Evolutionary conservation across 1,139 yeast genomes (phyloP), one percentile per base, ranked within the genome.

Genomic region (Geotrichum reessii): DNA sequence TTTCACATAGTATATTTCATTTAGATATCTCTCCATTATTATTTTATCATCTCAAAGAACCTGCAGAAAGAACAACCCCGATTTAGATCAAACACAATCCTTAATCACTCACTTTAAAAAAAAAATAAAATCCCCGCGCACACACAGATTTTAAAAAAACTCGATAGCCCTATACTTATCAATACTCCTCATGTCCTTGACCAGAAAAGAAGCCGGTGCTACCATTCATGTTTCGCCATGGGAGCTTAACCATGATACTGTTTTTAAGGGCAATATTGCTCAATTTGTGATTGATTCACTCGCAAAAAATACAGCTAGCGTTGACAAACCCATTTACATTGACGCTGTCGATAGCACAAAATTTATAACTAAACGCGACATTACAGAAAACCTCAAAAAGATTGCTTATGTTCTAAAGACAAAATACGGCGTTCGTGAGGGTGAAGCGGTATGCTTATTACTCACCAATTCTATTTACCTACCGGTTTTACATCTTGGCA

Each of bases 391-490:
- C 19, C 60, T 66, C 1, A 69, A 63, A 21, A 61, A 63, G 44
- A 57, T 67, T 7, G 66, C 72, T 1, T 64, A 62, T 21, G 52
- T 67, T 1, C 60, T 74, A 11, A 62, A 58, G 8, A 53, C 63
- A 11, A 57, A 64, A 51, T 68, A 64, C 48, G 63, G 63, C 5
- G 60, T 74, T 50, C 24, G 53, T 21, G 59, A 64, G 27, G 67
- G 68, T 59, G 74, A 71, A 47, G 74, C 71, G 19, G 70, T 73
- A 11, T 66, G 70, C 56, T 44, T 73, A 22, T 68, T 71, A 49
- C 62, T 69, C n/a, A 62, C 67, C n/a, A 74, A 74, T 63, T 59
- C 64, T 56, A 64, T 73, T 52, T 66, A 64, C 60, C 65, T 68
- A 17, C 68, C 73, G 1, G 58, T 66, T 2, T 58, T 73, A 22